Evolutionary conservation across 305 asterid species (phyloP).

Genomic region (Fraxinus xanthoxyloides): DNA sequence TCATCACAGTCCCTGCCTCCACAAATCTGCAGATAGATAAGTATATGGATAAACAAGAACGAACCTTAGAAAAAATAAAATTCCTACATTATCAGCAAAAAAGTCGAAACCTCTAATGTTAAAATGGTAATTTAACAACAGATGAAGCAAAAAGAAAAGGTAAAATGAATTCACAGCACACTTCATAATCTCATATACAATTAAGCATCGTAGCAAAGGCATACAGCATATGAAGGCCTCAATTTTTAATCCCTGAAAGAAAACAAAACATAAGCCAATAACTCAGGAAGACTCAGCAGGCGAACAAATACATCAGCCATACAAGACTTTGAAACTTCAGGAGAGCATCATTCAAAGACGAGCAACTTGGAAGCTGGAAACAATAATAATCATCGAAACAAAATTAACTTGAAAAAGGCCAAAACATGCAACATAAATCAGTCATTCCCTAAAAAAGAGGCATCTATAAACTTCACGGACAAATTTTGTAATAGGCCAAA

Average conservation of each 20-base stretch:
- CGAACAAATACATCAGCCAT: background rate
- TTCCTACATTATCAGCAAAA: background rate
- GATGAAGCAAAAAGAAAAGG: background rate
- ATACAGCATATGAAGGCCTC: background rate
- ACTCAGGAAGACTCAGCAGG: slow-evolving; percentile 1
- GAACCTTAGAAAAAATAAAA: background rate
- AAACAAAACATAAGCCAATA: background rate
- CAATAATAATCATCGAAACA: background rate
- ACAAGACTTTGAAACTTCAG: slow-evolving; percentile 10
- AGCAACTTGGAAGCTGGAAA: background rate
- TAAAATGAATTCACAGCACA: background rate
- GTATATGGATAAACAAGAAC: slow-evolving; percentile 2
- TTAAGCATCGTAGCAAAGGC: slow-evolving; percentile 8
- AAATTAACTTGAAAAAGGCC: background rate
- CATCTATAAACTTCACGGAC: background rate
- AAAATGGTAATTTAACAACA: background rate
- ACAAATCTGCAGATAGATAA: slow-evolving; percentile 59
- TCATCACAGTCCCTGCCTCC: slow-evolving; percentile 67
- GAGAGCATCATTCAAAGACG: background rate
- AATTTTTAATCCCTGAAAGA: background rate
- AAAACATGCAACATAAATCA: background rate
- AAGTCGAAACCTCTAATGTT: background rate
- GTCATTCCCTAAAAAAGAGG: background rate
- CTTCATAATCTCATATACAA: slow-evolving; percentile 10
- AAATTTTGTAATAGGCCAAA: background rate